Evolutionary conservation across 345 rosid species (phyloP).

Genomic region (Hirschfeldia incana): DNA sequence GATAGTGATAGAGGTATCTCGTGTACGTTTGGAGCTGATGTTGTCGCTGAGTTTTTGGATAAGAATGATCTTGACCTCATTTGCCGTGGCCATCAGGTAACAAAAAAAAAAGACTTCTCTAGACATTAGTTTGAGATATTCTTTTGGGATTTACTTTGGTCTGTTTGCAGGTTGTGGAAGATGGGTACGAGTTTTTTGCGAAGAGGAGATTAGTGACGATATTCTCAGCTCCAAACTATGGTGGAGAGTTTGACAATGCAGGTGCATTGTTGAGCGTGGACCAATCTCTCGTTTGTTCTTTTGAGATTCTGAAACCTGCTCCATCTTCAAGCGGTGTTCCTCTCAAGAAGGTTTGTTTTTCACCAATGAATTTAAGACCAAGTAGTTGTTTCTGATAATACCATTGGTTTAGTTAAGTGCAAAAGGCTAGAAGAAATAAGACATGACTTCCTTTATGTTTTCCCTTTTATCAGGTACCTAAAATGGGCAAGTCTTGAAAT

Average conservation of each 20-base stretch:
- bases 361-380: not conserved
- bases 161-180: conserved; percentile 87
- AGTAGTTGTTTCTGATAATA: not conserved
- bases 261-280: conserved; percentile 88
- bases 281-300: conserved; percentile 75
- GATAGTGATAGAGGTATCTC: conserved; percentile 94
- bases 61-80: conserved; percentile 94
- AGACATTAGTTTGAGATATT: not conserved
- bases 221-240: conserved; percentile 98
- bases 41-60: conserved; percentile 78
- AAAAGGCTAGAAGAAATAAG: not conserved
- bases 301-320: conserved; percentile 87
- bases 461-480: conserved; percentile 33
- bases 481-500: conserved; percentile 40
- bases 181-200: conserved; percentile 94
- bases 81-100: conserved; percentile 98
- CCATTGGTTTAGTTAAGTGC: not conserved
- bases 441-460: not conserved
- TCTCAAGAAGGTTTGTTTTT: conserved; percentile 65
- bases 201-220: conserved; percentile 83
- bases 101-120: not conserved
- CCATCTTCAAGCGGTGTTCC: conserved; percentile 47
- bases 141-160: too few relatives aligned
- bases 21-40: conserved; percentile 84
- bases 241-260: conserved; percentile 98